Evolutionary conservation across 768 basidiomycete genomes (phyloP), one percentile per base, ranked within the genome.

Genomic region (Agaricus sinodeliciosus): DNA sequence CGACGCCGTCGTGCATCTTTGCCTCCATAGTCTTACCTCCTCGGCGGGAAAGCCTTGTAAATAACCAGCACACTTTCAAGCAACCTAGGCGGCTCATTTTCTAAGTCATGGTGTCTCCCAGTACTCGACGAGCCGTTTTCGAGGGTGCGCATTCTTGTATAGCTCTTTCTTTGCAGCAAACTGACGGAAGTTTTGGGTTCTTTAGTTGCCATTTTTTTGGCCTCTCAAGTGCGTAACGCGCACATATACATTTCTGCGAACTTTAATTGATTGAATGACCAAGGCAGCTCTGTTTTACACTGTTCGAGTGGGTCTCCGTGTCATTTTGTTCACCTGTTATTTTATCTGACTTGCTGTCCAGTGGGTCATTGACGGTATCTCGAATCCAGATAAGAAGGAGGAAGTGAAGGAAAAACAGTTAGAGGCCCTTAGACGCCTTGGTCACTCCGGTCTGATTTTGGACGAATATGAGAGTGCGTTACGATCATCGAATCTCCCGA

Each of bases 381-480:
- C 68, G 73, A 46, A 74, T 76, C 52, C 75, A 77, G 62, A 78
- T 43, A 54, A 81, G 60, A 79, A 81, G 62, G 78, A 79, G 55
- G 78, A 81, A 50, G 74, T 84, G 13, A 81, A 84, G 58, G 74
- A 79, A 48, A 90, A 87, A 63, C 84, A 87, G 31, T 58, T 82
- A 52, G 82, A 88, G 59, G 81, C 84, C 9, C 60, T 90, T 55
- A 81, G 85, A 59, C 81, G 79, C 48, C 66, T 90, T 15, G 87
- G 87, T 3, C 85, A 90, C 65, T 78, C 70, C 37, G 76, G 81
- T 45, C 72, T 96, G 4, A 80, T 89, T 59, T 74, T 99, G 49
- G 83, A 90, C 60, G 94, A 97, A 67, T 90, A 98, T 63, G 95
- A 99, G 73, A 71, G 90, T 91, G 66, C 57, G 85, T 52, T 13